Conservation (phyloP, 129 eudicot genomes). For the Helianthus tuberosus region DNA sequence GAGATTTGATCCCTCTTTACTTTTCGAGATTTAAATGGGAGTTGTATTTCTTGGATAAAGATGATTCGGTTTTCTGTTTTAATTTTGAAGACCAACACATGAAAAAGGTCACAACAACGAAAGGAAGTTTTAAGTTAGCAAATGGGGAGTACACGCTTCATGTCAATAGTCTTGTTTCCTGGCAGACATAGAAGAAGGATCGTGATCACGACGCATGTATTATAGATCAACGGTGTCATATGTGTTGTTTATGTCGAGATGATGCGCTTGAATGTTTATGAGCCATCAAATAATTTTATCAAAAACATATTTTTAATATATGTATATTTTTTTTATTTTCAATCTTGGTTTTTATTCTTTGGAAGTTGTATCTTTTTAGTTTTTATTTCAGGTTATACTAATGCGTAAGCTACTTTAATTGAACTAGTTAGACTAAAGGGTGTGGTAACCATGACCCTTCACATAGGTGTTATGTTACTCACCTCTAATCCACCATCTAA, state of each 20-base stretch:
- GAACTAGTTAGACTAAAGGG: not conserved
- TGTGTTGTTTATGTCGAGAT: too few species aligned
- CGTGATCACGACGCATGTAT: not conserved
- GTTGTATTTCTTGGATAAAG: constrained; percentile 42
- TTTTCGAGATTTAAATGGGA: constrained; percentile 38
- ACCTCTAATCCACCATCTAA: too few species aligned
- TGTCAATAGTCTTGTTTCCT: constrained; percentile 62
- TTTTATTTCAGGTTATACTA: not conserved
- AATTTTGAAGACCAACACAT: constrained; percentile 32
- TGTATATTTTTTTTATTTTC: too few species aligned
- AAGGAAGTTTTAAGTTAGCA: not conserved
- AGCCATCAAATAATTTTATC: too few species aligned
- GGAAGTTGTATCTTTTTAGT: too few species aligned
- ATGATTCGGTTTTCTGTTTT: constrained; percentile 36
- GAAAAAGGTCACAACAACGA: constrained; percentile 30
- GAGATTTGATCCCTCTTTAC: constrained; percentile 53
- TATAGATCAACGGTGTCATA: not conserved
- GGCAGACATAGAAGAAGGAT: constrained; percentile 27
- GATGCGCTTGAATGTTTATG: too few species aligned
- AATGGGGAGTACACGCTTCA: constrained; percentile 27
- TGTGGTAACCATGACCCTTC: too few species aligned
- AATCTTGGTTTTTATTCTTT: too few species aligned
- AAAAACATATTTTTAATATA: too few species aligned
- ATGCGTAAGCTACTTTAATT: not conserved
- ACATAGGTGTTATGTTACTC: too few species aligned